These are phyloP conservation scores for Aspergillus sp. DNA, from an alignment of 2,329 filamentous ascomycete genomes.

Conservation along the genomic window DNA sequence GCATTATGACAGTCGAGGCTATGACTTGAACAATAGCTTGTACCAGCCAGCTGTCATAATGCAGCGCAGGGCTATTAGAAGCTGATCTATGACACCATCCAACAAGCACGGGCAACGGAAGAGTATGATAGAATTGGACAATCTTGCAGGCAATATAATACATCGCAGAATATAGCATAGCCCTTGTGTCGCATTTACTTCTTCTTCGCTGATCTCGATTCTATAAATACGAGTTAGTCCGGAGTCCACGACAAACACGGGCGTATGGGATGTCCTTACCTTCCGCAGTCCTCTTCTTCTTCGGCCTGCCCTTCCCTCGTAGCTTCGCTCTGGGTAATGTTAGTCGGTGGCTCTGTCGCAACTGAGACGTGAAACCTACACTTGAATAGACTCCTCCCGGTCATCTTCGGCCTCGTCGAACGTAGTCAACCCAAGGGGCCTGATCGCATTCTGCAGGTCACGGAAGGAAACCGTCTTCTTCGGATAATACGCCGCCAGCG, in stretches of 20 bases:
- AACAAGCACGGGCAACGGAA: no score
- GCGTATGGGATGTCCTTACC: slow-evolving; percentile 18
- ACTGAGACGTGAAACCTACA: slow-evolving; percentile 38
- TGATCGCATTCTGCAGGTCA: slow-evolving; percentile 63
- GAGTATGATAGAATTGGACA: no score
- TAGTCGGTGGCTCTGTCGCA: slow-evolving; percentile 1
- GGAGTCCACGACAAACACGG: no score
- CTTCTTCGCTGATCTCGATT: slow-evolving; percentile 20
- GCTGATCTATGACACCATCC: no score
- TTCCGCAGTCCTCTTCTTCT: slow-evolving; percentile 66
- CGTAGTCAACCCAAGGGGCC: slow-evolving; percentile 53
- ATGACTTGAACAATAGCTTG: no score
- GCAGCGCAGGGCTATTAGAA: no score
- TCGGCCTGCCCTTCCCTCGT: slow-evolving; percentile 77
- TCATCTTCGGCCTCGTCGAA: slow-evolving; percentile 72
- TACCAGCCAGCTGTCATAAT: no score
- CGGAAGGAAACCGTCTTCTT: slow-evolving; percentile 60
- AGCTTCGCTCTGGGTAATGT: slow-evolving; percentile 51
- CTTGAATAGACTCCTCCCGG: slow-evolving; percentile 55
- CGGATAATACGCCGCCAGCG: slow-evolving; percentile 81
- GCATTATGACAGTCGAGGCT: no score
- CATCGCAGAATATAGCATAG: no score
- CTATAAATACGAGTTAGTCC: slow-evolving; percentile 6
- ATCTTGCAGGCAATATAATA: no score
- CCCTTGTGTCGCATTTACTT: no score